Base-by-base conservation (phyloP, 2,329 filamentous ascomycete species). In the Phyllosticta citrichinensis region DNA sequence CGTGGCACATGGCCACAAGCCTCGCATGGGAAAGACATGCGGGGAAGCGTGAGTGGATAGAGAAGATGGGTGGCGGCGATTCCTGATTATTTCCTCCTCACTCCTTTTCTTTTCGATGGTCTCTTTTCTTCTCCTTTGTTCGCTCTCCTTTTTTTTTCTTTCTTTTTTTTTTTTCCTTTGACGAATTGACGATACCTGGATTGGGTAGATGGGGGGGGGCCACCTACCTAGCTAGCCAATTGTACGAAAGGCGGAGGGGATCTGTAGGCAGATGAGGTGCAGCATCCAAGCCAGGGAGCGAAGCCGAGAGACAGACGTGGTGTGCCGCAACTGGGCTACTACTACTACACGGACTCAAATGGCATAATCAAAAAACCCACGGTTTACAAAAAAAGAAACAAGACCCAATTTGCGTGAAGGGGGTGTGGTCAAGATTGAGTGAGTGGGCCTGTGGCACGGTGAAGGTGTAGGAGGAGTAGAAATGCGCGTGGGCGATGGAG, bases 121-220 rank as follows among this genome's bases (percentile, higher is more conserved):
- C 53, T 22, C 50, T 47, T 22, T 22, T 22, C 22, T 22, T 22
- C 22, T 22, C 22, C 22, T 22, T 59, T 59, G 33, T 25, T 55
- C 33, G 27, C 27, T 30, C 27, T 30, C 27, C 2, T 50, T 55
- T 59, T 20, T 53, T 51, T 35, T 59, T 55, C n/a, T n/a, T n/a
- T n/a, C 2, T 50, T 55, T 59, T 20, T 50, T 55, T 59, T 20
- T 55, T 52, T 55, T 52, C 35, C 52, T 54, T 27, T 60, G 52
- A 60, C 35, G 58, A 60, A 52, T 55, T 52, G 51, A 60, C 58
- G 58, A 60, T 60, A 55, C 52, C 52, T 55, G 58, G 52, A 30
- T 55, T 60, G 58, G 58, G 58, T 60, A 60, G 58, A 60, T 60
- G 55, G 33, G 55, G 55, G 33, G 55, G 22, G 33, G 33, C 33